These are phyloP conservation scores for Daphne laureola DNA, from an alignment of 441 rosid species.

Conservation along the genomic window DNA sequence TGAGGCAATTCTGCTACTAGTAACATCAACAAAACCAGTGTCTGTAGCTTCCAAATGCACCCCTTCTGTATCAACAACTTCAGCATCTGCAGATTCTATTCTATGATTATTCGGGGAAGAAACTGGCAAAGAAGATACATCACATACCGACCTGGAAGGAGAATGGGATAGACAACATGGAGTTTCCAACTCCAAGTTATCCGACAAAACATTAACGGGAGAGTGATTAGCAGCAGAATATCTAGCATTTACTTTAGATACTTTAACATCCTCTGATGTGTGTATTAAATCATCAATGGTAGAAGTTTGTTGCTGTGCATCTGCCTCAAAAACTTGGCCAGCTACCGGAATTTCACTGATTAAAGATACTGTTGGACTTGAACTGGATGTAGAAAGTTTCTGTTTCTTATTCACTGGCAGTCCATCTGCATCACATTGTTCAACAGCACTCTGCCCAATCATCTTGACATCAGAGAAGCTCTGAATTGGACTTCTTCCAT, in stretches of 20 bases:
- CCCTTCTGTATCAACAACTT: constrained; percentile 21
- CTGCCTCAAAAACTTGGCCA: constrained; percentile 22
- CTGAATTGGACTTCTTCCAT: constrained; percentile 17
- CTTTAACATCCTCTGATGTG: constrained; percentile 21
- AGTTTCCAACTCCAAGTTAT: constrained; percentile 24
- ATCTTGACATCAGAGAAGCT: constrained; percentile 21
- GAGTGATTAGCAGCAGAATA: constrained; percentile 16
- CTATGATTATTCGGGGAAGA: constrained; percentile 20
- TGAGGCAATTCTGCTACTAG: constrained; percentile 20
- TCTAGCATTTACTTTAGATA: constrained; percentile 18
- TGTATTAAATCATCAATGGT: constrained; percentile 18
- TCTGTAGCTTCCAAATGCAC: constrained; percentile 25
- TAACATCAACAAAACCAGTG: constrained; percentile 18
- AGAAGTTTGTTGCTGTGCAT: constrained; percentile 19
- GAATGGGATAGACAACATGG: constrained; percentile 16
- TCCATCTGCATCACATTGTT: constrained; percentile 17
- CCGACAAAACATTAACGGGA: constrained; percentile 24
- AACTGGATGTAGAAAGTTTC: constrained; percentile 23
- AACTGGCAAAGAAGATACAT: constrained; percentile 24
- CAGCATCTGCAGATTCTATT: constrained; percentile 22
- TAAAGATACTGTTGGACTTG: constrained; percentile 21
- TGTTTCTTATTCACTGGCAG: constrained; percentile 27
- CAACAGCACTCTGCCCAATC: constrained; percentile 18
- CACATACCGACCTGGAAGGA: constrained; percentile 24
- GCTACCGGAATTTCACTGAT: constrained; percentile 20